Evolutionary conservation across 352 stramenopile species (phyloP).

Genomic region (Phytopythium oedochilum): DNA sequence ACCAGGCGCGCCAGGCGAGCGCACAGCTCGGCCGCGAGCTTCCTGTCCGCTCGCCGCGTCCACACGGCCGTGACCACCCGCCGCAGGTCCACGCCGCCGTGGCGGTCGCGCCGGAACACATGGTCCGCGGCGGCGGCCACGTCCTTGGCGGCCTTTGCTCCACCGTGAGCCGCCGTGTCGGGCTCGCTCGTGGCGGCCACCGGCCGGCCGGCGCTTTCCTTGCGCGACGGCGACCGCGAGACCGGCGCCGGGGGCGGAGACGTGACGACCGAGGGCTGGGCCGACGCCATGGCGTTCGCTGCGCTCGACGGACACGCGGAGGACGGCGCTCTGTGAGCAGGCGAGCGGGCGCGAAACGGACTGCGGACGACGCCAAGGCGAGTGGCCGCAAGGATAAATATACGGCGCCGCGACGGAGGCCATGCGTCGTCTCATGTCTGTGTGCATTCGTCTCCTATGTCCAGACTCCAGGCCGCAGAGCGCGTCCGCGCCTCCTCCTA

Average conservation of each 20-base stretch:
- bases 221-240: background rate
- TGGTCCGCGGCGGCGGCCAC: background rate
- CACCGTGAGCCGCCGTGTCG: background rate
- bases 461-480: too few relatives aligned
- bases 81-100: conserved; percentile 63
- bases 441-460: too few relatives aligned
- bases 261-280: background rate
- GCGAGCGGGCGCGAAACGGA: conserved; percentile 4
- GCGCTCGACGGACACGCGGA: background rate
- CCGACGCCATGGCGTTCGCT: background rate
- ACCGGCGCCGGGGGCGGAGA: background rate
- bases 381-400: background rate
- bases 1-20: conserved; percentile 44
- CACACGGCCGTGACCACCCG: conserved; percentile 71
- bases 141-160: background rate
- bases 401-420: background rate
- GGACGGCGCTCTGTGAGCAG: background rate
- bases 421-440: too few relatives aligned
- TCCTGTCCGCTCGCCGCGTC: conserved; percentile 54
- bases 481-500: too few relatives aligned
- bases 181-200: background rate
- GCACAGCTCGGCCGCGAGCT: conserved; percentile 63
- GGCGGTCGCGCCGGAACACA: background rate
- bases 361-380: background rate
- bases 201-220: background rate